Conservation (phyloP, 768 basidiomycete species). For the Tephrocybe sp. region DNA sequence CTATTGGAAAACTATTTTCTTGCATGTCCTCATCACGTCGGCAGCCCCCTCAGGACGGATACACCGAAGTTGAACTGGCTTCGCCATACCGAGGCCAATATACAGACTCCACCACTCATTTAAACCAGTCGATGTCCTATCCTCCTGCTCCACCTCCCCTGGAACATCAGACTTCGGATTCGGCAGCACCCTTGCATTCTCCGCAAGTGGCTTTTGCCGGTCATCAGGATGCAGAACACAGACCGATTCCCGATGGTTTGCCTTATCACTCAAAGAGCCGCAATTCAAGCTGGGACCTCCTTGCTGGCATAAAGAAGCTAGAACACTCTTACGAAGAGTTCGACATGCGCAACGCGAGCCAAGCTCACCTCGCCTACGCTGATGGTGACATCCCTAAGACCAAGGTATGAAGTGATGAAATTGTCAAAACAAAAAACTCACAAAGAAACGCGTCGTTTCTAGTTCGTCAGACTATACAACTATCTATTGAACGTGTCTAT, state of each 20-base stretch:
- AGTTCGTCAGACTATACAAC: conserved; percentile 66
- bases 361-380: conserved; percentile 52
- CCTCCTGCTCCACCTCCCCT: conserved; percentile 14
- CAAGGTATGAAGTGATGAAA: conserved; percentile 37
- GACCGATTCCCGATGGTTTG: conserved; percentile 10
- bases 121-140: conserved; percentile 14
- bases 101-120: neutral
- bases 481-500: conserved; percentile 76
- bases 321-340: conserved; percentile 59
- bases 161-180: conserved; percentile 10
- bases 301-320: conserved; percentile 47
- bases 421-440: neutral
- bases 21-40: conserved; percentile 8
- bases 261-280: conserved; percentile 17
- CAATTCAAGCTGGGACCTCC: conserved; percentile 49
- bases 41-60: conserved; percentile 9
- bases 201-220: neutral
- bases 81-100: neutral
- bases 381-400: conserved; percentile 61
- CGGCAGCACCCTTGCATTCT: conserved; percentile 12
- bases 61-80: conserved; percentile 5
- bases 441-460: conserved; percentile 1
- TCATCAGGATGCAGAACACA: conserved; percentile 24
- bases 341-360: conserved; percentile 49
- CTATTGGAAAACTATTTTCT: neutral